Evolutionary conservation across 352 stramenopile genomes (phyloP).

Genomic region (Phytophthora uliginosa): DNA sequence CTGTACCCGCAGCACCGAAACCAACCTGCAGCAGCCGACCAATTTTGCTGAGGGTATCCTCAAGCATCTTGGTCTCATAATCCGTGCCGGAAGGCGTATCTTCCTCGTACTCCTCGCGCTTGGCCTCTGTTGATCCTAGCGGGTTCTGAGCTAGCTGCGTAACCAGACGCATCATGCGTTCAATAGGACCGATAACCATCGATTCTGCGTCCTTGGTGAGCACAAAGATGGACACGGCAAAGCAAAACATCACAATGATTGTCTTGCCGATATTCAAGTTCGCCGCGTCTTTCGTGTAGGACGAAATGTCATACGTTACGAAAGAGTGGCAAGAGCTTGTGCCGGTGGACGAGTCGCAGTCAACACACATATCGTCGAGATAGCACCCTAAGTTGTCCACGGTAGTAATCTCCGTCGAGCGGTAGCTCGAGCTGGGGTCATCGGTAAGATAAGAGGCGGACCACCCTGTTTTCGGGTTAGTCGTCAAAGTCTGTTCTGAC

Average conservation of each 20-base stretch:
- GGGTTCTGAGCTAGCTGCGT: conserved; percentile 78
- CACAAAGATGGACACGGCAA: conserved; percentile 92
- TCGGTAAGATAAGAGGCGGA: conserved; percentile 59
- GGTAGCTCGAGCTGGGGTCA: conserved; percentile 51
- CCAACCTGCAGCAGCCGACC: conserved; percentile 96
- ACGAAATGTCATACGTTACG: conserved; percentile 83
- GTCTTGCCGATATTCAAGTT: conserved; percentile 90
- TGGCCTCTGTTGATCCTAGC: conserved; percentile 73
- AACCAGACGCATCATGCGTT: conserved; percentile 95
- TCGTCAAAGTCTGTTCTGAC: conserved; percentile 45
- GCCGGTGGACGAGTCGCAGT: conserved; percentile 47
- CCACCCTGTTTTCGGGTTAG: conserved; percentile 85
- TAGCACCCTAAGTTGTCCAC: conserved; percentile 81
- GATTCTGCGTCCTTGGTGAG: conserved; percentile 95
- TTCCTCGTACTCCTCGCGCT: conserved; percentile 82
- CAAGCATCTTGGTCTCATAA: conserved; percentile 97
- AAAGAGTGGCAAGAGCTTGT: conserved; percentile 70
- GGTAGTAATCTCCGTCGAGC: conserved; percentile 66
- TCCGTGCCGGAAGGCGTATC: conserved; percentile 57
- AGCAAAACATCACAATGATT: conserved; percentile 92
- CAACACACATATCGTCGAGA: conserved; percentile 62
- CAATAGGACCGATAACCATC: conserved; percentile 97
- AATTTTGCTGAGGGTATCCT: conserved; percentile 97
- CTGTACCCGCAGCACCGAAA: conserved; percentile 97
- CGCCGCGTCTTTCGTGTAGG: conserved; percentile 43